Percentiles rank a stretch among this genome's conserved stretches.
Conservation (phyloP, 345 rosid species). For the Brassica cretica region DNA sequence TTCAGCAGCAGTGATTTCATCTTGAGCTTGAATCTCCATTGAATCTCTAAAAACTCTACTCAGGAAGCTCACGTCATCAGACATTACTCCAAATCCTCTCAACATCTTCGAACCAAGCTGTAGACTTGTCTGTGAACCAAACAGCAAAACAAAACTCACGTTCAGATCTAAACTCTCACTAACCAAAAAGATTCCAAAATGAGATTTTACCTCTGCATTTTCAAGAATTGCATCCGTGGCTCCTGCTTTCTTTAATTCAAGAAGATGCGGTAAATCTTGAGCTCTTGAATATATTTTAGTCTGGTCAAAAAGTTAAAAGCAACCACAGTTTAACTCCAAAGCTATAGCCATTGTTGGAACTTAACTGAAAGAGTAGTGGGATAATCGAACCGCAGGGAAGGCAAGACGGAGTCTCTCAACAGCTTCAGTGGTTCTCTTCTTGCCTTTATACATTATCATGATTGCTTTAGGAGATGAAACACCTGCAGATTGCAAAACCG, state of each 20-base stretch:
- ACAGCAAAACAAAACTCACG: conserved; percentile 24
- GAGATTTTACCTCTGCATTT: conserved; percentile 67
- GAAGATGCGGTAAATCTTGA: conserved; percentile 74
- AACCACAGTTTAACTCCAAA: conserved; percentile 6
- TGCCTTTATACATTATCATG: conserved; percentile 87
- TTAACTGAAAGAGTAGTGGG: conserved; percentile 25
- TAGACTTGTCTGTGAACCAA: conserved; percentile 70
- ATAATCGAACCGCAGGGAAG: conserved; percentile 55
- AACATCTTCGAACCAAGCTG: conserved; percentile 91
- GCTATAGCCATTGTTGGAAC: neutral
- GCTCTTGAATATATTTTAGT: conserved; percentile 90
- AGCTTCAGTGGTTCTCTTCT: conserved; percentile 75
- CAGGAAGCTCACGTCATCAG: conserved; percentile 85
- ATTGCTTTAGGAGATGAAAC: conserved; percentile 88
- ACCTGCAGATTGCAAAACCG: conserved; percentile 86
- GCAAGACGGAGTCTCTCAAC: conserved; percentile 89
- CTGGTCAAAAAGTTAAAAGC: conserved; percentile 44
- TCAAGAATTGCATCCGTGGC: conserved; percentile 92
- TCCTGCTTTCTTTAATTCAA: conserved; percentile 90
- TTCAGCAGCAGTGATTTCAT: conserved; percentile 51
- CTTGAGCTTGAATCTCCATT: conserved; percentile 85
- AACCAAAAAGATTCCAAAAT: neutral
- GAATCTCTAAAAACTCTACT: conserved; percentile 75
- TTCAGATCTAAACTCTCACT: neutral
- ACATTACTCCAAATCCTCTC: conserved; percentile 93